A percentile compares a stretch with the other conserved stretches of the same genome.
Conservation (phyloP, 371 early-diverging fungal genomes). For the Mortierella sp. region DNA sequence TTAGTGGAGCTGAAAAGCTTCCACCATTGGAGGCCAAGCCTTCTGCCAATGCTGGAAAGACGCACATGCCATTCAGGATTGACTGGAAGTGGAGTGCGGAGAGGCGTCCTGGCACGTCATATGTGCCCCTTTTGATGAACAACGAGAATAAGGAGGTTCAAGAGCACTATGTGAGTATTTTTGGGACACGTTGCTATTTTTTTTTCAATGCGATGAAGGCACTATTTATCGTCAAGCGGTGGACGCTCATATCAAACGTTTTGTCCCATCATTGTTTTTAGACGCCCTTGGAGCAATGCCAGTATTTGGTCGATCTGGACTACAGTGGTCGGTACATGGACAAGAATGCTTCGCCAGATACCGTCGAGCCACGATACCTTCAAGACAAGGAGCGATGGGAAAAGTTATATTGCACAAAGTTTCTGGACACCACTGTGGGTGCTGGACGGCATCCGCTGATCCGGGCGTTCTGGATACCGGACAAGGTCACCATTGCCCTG, state of each 20-base stretch:
- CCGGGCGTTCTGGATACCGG: slow-evolving; percentile 53
- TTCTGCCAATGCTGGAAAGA: slow-evolving; percentile 31
- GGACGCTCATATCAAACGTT: not conserved
- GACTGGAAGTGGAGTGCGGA: slow-evolving; percentile 58
- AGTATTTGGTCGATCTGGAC: slow-evolving; percentile 52
- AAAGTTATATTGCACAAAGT: slow-evolving; percentile 44
- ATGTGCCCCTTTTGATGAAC: slow-evolving; percentile 38
- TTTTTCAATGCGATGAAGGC: not conserved
- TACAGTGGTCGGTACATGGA: slow-evolving; percentile 39
- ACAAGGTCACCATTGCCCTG: slow-evolving; percentile 38
- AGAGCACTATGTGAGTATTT: slow-evolving; percentile 47
- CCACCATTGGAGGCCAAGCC: slow-evolving; percentile 16
- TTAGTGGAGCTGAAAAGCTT: not conserved
- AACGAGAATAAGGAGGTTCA: slow-evolving; percentile 54
- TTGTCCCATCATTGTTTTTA: not conserved
- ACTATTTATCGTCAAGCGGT: not conserved
- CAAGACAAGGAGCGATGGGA: slow-evolving; percentile 53
- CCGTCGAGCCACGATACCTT: slow-evolving; percentile 44
- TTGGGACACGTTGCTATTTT: too few relatives aligned
- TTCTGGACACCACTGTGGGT: slow-evolving; percentile 44
- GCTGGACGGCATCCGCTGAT: slow-evolving; percentile 53
- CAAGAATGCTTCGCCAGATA: slow-evolving; percentile 4
- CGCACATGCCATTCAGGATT: slow-evolving; percentile 22
- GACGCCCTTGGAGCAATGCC: slow-evolving; percentile 52
- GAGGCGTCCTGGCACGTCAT: slow-evolving; percentile 48